These are phyloP conservation scores for Paecilomyces sp. DNA, from an alignment of 2,329 filamentous ascomycete species.

Conservation along the genomic window DNA sequence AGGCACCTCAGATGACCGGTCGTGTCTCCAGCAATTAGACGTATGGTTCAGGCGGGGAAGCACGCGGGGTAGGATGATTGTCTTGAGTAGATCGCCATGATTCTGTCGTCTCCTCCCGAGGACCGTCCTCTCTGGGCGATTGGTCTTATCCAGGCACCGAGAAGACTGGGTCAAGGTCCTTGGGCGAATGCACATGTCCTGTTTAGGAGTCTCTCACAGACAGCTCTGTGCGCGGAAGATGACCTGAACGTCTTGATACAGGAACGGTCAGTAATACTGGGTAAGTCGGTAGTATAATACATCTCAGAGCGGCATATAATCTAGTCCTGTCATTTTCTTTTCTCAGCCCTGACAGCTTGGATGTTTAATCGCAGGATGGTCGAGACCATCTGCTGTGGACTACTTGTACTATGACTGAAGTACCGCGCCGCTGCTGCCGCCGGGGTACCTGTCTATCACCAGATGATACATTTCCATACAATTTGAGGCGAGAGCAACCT, in stretches of 20 bases:
- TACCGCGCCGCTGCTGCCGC: background rate
- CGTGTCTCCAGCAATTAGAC: constrained; percentile 43
- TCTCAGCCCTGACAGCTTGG: background rate
- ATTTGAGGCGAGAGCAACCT: background rate
- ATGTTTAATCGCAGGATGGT: background rate
- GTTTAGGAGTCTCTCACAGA: background rate
- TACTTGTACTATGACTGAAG: background rate
- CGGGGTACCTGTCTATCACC: too few relatives aligned
- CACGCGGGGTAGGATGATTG: constrained; percentile 14
- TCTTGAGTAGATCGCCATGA: constrained; percentile 26
- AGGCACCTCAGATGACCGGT: background rate
- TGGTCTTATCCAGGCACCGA: background rate
- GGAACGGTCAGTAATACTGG: background rate
- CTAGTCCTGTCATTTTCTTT: background rate
- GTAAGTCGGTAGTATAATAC: background rate
- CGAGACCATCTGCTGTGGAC: background rate
- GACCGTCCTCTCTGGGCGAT: background rate
- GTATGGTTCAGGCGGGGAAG: constrained; percentile 53
- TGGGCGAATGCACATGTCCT: background rate
- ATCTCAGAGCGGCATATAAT: background rate
- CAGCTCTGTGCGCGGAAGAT: background rate
- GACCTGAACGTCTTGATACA: background rate
- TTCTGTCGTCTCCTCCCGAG: background rate
- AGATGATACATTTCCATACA: background rate
- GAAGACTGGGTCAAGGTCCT: background rate